Evolutionary conservation across 148 eudicot species (phyloP), one percentile per base, ranked within the genome.

Genomic region (Limonium bicolor): DNA sequence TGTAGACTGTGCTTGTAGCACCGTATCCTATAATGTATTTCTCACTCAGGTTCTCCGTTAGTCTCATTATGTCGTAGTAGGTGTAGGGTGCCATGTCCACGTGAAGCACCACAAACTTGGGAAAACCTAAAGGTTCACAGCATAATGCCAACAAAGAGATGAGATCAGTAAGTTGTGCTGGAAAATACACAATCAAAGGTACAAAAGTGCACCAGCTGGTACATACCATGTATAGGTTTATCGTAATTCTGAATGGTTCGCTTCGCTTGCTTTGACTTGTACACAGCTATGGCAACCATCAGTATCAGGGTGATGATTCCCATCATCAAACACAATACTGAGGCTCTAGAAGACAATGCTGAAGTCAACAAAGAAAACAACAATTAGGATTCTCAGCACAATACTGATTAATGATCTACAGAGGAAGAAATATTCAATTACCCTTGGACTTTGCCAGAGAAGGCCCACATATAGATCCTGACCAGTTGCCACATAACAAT

Each of bases 21-120:
- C 87, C 87, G 36, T 61, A 71, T 52, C 87, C 87, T 12, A 79
- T 66, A 8, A 75, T 69, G 49, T 74, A 75, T 28, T 71, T 79
- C 69, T 75, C 82, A 20, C 59, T 79, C 5, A 79, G 61, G 38
- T 75, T 79, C 53, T 79, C 87, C 3, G 87, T 75, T 31, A 71
- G 52, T 48, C 82, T 69, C 78, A 79, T 63, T 20, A 79, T 71
- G 39, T 79, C 87, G 18, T 79, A 78, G 22, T 74, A 79, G 31
- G 82, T 63, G 30, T 79, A 73, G 29, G 75, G 59, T 7, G 87
- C 82, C 82, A 79, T 59, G 37, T 71, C 76, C 87, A 75, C 69
- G 56, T 70, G 87, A 49, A 79, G 76, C 52, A 66, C 51, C 29
- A 79, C 82, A 13, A 79, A 71, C 57, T 79, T 79, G 0, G 87